Evolutionary conservation across 768 basidiomycete genomes (phyloP), one percentile per base, ranked within the genome.

Genomic region (Mycena polygramma): DNA sequence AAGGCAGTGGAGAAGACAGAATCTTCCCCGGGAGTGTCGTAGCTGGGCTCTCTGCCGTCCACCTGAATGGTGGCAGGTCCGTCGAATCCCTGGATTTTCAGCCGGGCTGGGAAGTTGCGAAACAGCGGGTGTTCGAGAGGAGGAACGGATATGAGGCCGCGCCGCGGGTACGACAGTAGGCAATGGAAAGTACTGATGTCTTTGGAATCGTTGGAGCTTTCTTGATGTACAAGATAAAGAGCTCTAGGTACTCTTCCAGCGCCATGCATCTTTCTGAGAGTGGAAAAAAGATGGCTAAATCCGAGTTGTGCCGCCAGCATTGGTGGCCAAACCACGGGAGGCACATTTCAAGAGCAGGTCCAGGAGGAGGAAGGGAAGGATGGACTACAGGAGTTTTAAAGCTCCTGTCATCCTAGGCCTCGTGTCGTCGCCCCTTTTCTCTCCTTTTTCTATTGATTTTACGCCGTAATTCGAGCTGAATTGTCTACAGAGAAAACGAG

Each of bases 1-100:
- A 10, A 19, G 26, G 62, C 51, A 26, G 54, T 22, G 62, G 62
- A 43, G 17, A 61, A 51, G 1, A 35, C 36, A 22, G 59, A 61
- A 19, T 2, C 35, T 14, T 58, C 24, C 9, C 35, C 53, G 1
- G 14, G 35, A 3, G 36, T 55, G 57, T 58, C 57, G 43, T 58
- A 19, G 7, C 26, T 30, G 10, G 22, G 48, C n/a, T 15, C 9
- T 22, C 26, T 43, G 43, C 2, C 20, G 22, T 39, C 39, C 60
- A 11, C 9, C 41, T 15, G 10, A 17, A 45, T 24, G 13, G 57
- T 43, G 15, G 24, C 15, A 13, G 49, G 60, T n/a, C 49, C 49
- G 35, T 61, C 60, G 60, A 61, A 61, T 35, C 60, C 60, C 51
- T 61, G 30, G 20, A 61, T 48, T 61, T 61, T 61, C 48, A 61